Evolutionary conservation across 495 filamentous ascomycete genomes (phyloP), one percentile per base, ranked within the genome.

Genomic region (Penicillium parvum): DNA sequence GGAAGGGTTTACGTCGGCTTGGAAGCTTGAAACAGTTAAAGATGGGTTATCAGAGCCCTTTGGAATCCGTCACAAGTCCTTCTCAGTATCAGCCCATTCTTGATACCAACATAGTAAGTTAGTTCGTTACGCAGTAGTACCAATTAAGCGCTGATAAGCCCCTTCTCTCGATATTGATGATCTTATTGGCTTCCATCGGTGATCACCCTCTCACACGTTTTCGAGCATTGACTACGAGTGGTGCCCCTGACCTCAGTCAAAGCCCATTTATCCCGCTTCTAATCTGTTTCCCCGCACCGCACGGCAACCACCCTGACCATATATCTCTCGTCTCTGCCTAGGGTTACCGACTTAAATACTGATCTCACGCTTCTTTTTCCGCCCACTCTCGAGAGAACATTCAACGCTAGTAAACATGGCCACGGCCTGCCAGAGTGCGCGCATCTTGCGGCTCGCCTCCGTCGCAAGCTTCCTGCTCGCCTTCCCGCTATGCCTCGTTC

Each of bases 401-500:
- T 25, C 5, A 9, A 5, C 5, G 22, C 9, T 25, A 25, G 9
- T 25, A 25, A 25, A 5, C 9, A 25, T 33, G 2, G 16, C 12
- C 30, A 33, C 16, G 12, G 16, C 5, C 30, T 17, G 2, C 30
- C 15, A 9, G 12, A 15, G 30, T 17, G 16, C 30, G 30, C 30
- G 30, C 30, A 12, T 14, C 30, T 15, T 33, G 30, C 30, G 30
- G 1, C 8, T 33, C 30, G 30, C 30, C 16, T 33, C 30, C 30
- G 12, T 33, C 30, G 30, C 30, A 33, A 33, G 30, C 30, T 33
- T 33, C 16, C 16, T 33, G 30, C n/a, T 33, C 30, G 30, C 30
- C 16, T 33, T 33, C 30, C 30, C 30, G 30, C 30, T 33, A 33
- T 33, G 30, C 30, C n/a, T 33, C 30, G 12, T 17, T 33, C 30